These are phyloP conservation scores for Cryptosporidium ryanae DNA, from an alignment of 169 alveolate species.

Conservation along the genomic window DNA sequence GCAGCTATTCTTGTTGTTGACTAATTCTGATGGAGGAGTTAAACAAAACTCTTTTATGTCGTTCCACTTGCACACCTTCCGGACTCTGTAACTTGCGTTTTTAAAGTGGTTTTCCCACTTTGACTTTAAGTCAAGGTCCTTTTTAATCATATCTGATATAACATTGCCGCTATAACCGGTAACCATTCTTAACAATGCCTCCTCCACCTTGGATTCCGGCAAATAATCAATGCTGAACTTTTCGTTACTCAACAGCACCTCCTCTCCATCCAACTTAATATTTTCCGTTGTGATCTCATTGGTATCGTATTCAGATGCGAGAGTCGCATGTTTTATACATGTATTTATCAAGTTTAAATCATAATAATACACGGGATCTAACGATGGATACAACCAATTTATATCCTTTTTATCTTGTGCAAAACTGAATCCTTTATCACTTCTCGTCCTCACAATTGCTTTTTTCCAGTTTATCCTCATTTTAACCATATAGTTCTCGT, in stretches of 20 bases:
- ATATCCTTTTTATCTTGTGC: constrained; percentile 25
- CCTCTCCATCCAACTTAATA: constrained; percentile 15
- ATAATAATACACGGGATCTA: constrained; percentile 39
- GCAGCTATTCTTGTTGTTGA: constrained; percentile 46
- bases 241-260: constrained; percentile 42
- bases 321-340: constrained; percentile 39
- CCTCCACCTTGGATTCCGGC: constrained; percentile 55
- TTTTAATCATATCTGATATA: constrained; percentile 43
- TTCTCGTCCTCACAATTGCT: constrained; percentile 33
- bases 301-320: constrained; percentile 22
- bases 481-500: neutral
- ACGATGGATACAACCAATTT: constrained; percentile 52
- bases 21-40: constrained; percentile 46
- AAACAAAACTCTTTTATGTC: constrained; percentile 65
- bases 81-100: constrained; percentile 10
- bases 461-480: constrained; percentile 51
- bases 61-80: constrained; percentile 49
- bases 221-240: constrained; percentile 34
- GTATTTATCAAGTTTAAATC: constrained; percentile 51
- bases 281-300: constrained; percentile 4
- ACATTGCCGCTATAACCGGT: constrained; percentile 74
- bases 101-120: constrained; percentile 39
- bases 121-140: constrained; percentile 3
- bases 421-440: constrained; percentile 15
- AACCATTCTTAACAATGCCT: constrained; percentile 48